These are phyloP conservation scores for Suzukiozyma palmioleophila DNA, from an alignment of 1,139 yeast genomes.

Conservation along the genomic window DNA sequence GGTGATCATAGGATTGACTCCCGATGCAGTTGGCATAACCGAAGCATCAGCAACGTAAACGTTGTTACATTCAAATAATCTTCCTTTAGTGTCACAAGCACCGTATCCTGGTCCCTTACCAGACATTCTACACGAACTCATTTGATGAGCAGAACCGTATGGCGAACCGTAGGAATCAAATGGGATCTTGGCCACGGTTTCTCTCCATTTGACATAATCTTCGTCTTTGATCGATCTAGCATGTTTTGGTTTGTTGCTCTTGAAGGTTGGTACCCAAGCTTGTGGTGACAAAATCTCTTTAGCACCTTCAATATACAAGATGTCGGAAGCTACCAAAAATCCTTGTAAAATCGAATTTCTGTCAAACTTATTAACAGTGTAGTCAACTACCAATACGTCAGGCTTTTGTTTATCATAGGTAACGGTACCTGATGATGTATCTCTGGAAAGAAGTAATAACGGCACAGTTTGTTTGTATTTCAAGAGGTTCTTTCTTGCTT, in stretches of 20 bases:
- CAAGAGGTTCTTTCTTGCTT: conserved; percentile 29
- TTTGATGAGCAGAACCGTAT: conserved; percentile 58
- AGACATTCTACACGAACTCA: conserved; percentile 54
- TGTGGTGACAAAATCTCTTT: conserved; percentile 39
- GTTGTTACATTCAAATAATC: conserved; percentile 49
- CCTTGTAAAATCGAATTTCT: conserved; percentile 39
- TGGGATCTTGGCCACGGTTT: conserved; percentile 21
- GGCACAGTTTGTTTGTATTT: conserved; percentile 39
- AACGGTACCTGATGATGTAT: conserved; percentile 41
- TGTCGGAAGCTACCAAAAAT: conserved; percentile 39
- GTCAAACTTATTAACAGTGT: conserved; percentile 40
- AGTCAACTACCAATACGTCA: conserved; percentile 34
- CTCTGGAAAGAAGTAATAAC: conserved; percentile 48
- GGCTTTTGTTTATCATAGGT: conserved; percentile 33
- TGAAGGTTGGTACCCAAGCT: conserved; percentile 36
- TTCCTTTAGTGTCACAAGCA: conserved; percentile 48
- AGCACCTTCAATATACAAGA: conserved; percentile 51
- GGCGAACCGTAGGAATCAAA: conserved; percentile 27
- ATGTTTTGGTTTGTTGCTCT: conserved; percentile 34
- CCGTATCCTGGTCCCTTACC: conserved; percentile 46
- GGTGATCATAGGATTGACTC: conserved; percentile 53
- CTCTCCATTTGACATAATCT: conserved; percentile 47
- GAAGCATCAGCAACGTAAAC: conserved; percentile 56
- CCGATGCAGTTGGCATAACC: conserved; percentile 55
- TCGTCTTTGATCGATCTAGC: conserved; percentile 39